Evolutionary conservation across 106 monocot species (phyloP).

Genomic region (Posidonia australis): DNA sequence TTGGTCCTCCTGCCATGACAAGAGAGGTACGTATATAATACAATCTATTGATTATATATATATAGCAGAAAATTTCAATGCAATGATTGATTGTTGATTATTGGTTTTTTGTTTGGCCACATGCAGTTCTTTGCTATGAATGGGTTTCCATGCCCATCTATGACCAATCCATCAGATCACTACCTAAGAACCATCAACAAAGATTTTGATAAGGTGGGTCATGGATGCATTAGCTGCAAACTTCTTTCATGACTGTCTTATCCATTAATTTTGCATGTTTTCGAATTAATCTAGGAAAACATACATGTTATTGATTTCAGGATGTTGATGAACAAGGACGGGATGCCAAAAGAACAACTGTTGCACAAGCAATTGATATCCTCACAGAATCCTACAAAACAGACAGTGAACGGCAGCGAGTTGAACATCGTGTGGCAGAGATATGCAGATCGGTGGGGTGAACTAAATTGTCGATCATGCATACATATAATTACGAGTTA

Average conservation of each 20-base stretch:
- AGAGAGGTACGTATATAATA: constrained; percentile 38
- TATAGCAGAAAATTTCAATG: no score
- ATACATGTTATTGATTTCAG: background rate
- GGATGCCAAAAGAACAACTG: background rate
- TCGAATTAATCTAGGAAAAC: background rate
- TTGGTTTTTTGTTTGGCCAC: background rate
- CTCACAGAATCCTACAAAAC: constrained; percentile 1
- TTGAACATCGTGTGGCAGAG: background rate
- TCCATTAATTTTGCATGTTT: background rate
- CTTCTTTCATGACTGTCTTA: background rate
- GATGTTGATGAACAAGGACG: no score
- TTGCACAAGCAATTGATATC: background rate
- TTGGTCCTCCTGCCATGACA: constrained; percentile 35
- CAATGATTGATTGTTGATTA: no score
- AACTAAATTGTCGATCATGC: no score
- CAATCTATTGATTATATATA: background rate
- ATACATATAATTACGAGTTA: no score
- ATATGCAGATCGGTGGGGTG: constrained; percentile 7
- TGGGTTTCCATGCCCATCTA: constrained; percentile 24
- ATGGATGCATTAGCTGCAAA: background rate
- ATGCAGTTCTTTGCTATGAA: constrained; percentile 21
- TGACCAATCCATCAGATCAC: constrained; percentile 30
- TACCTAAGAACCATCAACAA: constrained; percentile 27
- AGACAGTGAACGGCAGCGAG: background rate
- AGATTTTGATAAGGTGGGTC: constrained; percentile 23